Evolutionary conservation across 352 stramenopile species (phyloP).

Genomic region (Phytopythium cucurbitacearum): DNA sequence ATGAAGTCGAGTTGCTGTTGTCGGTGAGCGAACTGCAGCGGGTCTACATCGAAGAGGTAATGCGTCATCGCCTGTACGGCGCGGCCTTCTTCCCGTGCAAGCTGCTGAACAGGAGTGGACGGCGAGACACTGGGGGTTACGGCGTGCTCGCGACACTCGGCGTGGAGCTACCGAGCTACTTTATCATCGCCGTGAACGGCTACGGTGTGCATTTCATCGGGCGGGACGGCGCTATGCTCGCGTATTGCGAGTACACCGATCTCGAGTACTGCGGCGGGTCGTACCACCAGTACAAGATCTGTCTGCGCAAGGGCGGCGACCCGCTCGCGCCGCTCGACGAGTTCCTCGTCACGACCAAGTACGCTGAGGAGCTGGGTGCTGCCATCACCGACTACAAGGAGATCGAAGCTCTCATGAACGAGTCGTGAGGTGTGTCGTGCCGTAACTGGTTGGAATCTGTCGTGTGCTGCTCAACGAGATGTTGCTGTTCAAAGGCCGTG

Average conservation of each 20-base stretch:
- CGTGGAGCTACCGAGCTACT: conserved; percentile 76
- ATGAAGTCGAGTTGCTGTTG: conserved; percentile 32
- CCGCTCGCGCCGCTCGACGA: conserved; percentile 38
- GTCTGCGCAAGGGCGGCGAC: conserved; percentile 29
- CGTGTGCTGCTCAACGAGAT: neutral
- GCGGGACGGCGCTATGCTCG: conserved; percentile 57
- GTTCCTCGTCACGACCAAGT: conserved; percentile 62
- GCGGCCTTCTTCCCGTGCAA: conserved; percentile 86
- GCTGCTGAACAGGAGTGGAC: conserved; percentile 30
- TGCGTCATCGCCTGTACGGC: conserved; percentile 81
- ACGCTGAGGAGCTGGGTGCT: conserved; percentile 57
- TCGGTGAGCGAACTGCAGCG: conserved; percentile 58
- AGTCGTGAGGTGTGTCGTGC: conserved; percentile 20
- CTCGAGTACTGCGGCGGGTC: conserved; percentile 47
- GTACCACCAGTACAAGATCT: conserved; percentile 71
- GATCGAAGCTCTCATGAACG: conserved; percentile 63
- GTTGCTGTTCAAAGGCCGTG: neutral
- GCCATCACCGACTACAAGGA: conserved; percentile 75
- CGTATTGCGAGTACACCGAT: conserved; percentile 63
- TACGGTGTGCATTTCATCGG: conserved; percentile 90
- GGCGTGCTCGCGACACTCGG: conserved; percentile 20
- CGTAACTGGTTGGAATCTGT: too few relatives aligned
- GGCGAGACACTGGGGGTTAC: conserved; percentile 9
- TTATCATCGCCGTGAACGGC: conserved; percentile 87
- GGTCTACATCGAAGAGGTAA: conserved; percentile 84